Evolutionary conservation across 2,329 filamentous ascomycete genomes (phyloP), one percentile per base, ranked within the genome.

Genomic region (Arthrobotrys iridis): DNA sequence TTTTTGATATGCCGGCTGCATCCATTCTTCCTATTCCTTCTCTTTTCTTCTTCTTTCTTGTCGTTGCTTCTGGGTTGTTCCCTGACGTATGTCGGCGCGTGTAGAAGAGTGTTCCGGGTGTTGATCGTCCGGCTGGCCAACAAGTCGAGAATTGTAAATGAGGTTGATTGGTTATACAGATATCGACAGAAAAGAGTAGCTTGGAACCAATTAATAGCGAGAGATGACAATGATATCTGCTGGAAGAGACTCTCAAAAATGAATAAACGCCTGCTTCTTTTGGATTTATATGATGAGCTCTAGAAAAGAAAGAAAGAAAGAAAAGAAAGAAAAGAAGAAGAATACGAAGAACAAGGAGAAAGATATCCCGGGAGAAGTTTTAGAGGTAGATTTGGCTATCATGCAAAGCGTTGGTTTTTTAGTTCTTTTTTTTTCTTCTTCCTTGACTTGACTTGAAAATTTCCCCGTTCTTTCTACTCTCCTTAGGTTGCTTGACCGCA

Each of bases 1-100:
- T 68, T 57, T 75, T 75, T 24, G 63, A 75, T 75, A 75, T 75
- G 30, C 71, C 71, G 18, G 71, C 71, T 37, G 71, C 63, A 50
- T 75, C 71, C 71, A 75, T 75, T 58, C 22, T 65, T 57, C 13
- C 35, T 35, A 26, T 33, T 33, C 52, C 22, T 33, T 30, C 52
- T 33, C 40, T 40, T 57, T n/a, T 37, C 28, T 33, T 48, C n/a
- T n/a, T n/a, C n/a, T n/a, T n/a, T n/a, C n/a, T n/a, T n/a, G n/a
- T n/a, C n/a, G n/a, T n/a, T n/a, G n/a, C n/a, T n/a, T 11, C 50
- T 55, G 15, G 50, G 46, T 52, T 46, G 28, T 50, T 41, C 20
- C 40, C 33, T 41, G 68, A 37, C 43, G 67, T 58, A 8, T 57
- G 40, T 59, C 1, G 28, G 40, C 55, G 15, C 35, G 33, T 48